A percentile compares a stretch with the other conserved stretches of the same genome.
phyloP scores from a whole-genome alignment of 225 moss, liverwort and hornwort genomes.

The Straminergon stramineum region DNA sequence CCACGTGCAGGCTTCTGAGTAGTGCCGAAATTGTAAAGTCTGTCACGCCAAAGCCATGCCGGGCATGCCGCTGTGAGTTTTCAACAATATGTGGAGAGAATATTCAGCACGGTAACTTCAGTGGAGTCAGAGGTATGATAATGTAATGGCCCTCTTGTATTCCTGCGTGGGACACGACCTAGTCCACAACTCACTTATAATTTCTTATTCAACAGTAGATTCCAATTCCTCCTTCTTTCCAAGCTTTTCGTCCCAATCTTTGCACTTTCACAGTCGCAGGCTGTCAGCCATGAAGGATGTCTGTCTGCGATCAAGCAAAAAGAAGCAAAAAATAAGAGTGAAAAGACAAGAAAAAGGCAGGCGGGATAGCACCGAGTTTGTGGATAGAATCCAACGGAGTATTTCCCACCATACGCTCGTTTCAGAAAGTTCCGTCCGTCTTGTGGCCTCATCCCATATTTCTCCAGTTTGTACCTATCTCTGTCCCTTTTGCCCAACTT shows the following conservation, averaged over 20 bases:
- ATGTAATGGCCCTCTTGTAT: neutral
- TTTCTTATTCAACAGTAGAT: neutral
- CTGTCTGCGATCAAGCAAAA: neutral
- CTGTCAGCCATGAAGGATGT: no score
- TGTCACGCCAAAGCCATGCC: no score
- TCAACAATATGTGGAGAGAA: neutral
- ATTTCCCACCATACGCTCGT: neutral
- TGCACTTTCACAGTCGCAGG: neutral
- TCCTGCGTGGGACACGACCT: neutral
- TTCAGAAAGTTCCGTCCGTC: neutral
- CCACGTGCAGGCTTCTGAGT: no score
- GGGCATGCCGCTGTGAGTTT: neutral
- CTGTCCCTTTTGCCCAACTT: neutral
- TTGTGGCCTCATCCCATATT: neutral
- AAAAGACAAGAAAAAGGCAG: neutral
- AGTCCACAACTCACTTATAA: neutral
- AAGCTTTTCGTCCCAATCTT: neutral
- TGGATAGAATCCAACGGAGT: neutral
- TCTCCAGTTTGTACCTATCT: neutral
- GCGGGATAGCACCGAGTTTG: rapidly evolving
- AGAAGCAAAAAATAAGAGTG: neutral
- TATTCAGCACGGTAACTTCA: neutral
- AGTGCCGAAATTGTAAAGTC: neutral
- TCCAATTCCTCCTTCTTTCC: neutral
- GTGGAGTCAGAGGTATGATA: neutral